Evolutionary conservation across 2,329 filamentous ascomycete genomes (phyloP).

Genomic region (Colletotrichum sp.): DNA sequence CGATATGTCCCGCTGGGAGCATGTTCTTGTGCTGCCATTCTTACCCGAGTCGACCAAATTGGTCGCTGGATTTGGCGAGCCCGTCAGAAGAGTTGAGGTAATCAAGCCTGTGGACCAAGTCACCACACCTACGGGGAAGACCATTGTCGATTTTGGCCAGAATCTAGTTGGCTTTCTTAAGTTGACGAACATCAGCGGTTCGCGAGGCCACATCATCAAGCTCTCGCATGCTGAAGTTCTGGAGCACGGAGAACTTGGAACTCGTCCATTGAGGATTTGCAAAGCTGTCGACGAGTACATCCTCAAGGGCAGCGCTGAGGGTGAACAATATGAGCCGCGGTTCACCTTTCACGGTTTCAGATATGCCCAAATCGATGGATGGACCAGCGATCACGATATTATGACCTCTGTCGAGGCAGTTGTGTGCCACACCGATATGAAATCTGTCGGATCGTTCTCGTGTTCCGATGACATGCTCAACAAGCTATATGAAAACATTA

Average conservation of each 20-base stretch:
- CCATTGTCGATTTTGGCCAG: slow-evolving; percentile 48
- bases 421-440: slow-evolving; percentile 17
- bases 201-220: slow-evolving; percentile 28
- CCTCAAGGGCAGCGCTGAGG: slow-evolving; percentile 23
- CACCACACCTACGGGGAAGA: slow-evolving; percentile 37
- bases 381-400: slow-evolving; percentile 30
- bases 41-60: neutral
- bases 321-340: slow-evolving; percentile 41
- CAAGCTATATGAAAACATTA: slow-evolving; percentile 2
- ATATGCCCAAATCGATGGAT: slow-evolving; percentile 49
- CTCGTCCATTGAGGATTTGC: slow-evolving; percentile 39
- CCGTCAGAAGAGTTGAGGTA: slow-evolving; percentile 28
- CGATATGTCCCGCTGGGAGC: neutral
- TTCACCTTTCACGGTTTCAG: slow-evolving; percentile 59
- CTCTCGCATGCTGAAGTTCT: slow-evolving; percentile 47
- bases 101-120: slow-evolving; percentile 31
- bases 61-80: neutral
- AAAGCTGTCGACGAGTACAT: slow-evolving; percentile 38
- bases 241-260: slow-evolving; percentile 43
- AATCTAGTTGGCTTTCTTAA: slow-evolving; percentile 44
- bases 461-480: slow-evolving; percentile 13
- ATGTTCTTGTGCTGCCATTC: neutral
- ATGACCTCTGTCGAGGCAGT: neutral
- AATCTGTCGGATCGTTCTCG: neutral
- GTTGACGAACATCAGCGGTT: slow-evolving; percentile 22